Evolutionary conservation across 768 basidiomycete genomes (phyloP).

Genomic region (Piloderma croceum): DNA sequence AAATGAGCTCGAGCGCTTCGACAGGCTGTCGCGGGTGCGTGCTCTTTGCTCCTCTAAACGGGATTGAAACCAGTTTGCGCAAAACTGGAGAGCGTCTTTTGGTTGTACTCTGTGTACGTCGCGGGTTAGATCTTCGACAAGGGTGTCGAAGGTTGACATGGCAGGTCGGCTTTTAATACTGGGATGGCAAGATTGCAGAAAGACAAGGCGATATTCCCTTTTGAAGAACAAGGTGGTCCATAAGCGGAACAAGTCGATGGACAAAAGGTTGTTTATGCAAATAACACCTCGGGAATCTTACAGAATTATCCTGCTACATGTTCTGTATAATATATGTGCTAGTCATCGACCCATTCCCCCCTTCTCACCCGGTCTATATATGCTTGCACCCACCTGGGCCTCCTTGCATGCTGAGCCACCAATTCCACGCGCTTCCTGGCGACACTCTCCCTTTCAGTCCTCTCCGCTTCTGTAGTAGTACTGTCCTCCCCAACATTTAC

Average conservation of each 20-base stretch:
- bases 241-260: neutral
- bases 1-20: conserved; percentile 45
- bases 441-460: conserved; percentile 22
- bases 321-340: conserved; percentile 29
- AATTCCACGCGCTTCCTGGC: conserved; percentile 38
- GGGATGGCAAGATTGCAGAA: neutral
- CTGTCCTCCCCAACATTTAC: conserved; percentile 18
- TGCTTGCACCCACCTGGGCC: conserved; percentile 55
- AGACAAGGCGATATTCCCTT: neutral
- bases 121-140: conserved; percentile 80
- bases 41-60: conserved; percentile 81
- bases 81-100: conserved; percentile 86
- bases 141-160: conserved; percentile 75
- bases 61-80: conserved; percentile 90
- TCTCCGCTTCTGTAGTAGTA: conserved; percentile 24
- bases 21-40: conserved; percentile 60
- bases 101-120: conserved; percentile 85
- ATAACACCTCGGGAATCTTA: neutral
- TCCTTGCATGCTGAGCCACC: conserved; percentile 42
- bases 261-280: neutral
- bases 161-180: neutral
- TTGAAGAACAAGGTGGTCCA: neutral
- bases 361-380: conserved; percentile 61
- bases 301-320: neutral
- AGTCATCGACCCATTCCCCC: conserved; percentile 68